Evolutionary conservation across 1,284 basidiomycete species (phyloP).

Genomic region (Erythrobasidium hasegawianum): DNA sequence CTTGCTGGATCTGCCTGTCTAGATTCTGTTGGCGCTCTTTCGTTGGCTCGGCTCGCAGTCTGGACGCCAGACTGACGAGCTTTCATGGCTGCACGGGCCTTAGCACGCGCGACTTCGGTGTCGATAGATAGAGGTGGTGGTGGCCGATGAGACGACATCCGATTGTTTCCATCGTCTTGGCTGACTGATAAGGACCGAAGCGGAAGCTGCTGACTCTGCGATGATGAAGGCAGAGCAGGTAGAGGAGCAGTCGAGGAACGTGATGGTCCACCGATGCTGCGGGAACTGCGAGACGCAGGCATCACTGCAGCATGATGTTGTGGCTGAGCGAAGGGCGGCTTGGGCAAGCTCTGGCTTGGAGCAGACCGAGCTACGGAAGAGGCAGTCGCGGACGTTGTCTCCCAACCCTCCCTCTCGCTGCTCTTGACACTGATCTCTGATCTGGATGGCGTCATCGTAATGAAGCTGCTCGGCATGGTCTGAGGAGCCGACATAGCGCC

Average conservation of each 20-base stretch:
- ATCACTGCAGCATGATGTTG: not conserved
- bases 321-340: not conserved
- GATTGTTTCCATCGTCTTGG: not conserved
- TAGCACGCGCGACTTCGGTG: constrained; percentile 14
- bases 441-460: constrained; percentile 22
- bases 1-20: not conserved
- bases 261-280: not conserved
- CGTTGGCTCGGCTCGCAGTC: not conserved
- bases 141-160: constrained; percentile 1
- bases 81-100: constrained; percentile 1
- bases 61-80: not conserved
- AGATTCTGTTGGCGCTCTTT: not conserved
- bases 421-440: constrained; percentile 25
- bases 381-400: constrained; percentile 3
- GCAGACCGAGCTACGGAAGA: not conserved
- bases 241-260: constrained; percentile 20
- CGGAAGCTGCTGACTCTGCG: not conserved
- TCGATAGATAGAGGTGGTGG: constrained; percentile 7
- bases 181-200: not conserved
- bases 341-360: not conserved
- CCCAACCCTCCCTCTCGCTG: constrained; percentile 10
- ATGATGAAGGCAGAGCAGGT: constrained; percentile 3
- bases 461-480: constrained; percentile 20
- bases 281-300: not conserved
- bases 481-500: not conserved